These are phyloP conservation scores for Zygoascus sp. DNA, from an alignment of 1,139 yeast species.

Conservation along the genomic window DNA sequence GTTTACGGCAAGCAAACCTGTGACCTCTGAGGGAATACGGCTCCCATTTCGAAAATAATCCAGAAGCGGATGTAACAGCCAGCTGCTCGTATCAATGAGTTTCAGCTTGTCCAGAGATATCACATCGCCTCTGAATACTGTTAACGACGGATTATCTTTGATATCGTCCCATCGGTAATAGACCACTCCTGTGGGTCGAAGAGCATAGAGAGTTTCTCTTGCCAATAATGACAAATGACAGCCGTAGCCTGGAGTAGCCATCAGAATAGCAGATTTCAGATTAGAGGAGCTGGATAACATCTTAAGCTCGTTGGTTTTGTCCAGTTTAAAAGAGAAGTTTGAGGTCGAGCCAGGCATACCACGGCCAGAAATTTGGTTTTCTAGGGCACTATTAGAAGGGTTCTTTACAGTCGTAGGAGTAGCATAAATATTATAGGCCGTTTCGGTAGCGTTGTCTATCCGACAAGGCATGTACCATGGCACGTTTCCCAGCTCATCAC, in stretches of 20 bases:
- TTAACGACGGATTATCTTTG: slow-evolving; percentile 47
- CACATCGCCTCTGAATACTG: slow-evolving; percentile 80
- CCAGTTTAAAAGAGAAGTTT: background rate
- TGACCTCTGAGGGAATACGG: slow-evolving; percentile 10
- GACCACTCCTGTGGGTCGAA: slow-evolving; percentile 60
- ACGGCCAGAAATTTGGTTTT: background rate
- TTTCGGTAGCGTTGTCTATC: slow-evolving; percentile 45
- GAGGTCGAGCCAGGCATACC: background rate
- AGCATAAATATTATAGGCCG: slow-evolving; percentile 6
- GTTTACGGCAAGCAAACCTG: slow-evolving; percentile 11
- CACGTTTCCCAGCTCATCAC: slow-evolving; percentile 45
- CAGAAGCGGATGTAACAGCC: slow-evolving; percentile 33
- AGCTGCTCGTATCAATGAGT: slow-evolving; percentile 59
- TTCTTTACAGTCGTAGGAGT: background rate
- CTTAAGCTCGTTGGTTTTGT: background rate
- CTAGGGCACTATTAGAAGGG: background rate
- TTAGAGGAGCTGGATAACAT: background rate
- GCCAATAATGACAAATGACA: slow-evolving; percentile 57
- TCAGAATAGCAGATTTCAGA: background rate
- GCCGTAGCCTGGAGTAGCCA: slow-evolving; percentile 12
- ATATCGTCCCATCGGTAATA: slow-evolving; percentile 81
- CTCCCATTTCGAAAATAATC: slow-evolving; percentile 12
- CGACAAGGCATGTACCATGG: slow-evolving; percentile 92
- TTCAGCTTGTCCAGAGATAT: slow-evolving; percentile 64
- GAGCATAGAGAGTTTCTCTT: slow-evolving; percentile 62